phyloP scores from a whole-genome alignment of 345 rosid species.

The Adansonia digitata region DNA sequence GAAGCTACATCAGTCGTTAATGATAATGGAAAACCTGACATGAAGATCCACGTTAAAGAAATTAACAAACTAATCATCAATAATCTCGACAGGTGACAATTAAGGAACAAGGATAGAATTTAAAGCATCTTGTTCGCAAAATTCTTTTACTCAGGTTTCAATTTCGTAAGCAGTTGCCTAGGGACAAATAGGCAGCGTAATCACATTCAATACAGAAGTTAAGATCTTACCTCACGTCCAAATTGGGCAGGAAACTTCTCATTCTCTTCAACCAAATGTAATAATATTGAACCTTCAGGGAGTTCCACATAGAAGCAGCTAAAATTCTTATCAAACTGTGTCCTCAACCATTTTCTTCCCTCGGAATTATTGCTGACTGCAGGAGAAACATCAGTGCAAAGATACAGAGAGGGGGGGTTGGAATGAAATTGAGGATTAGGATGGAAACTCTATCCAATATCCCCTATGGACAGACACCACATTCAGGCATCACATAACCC shows the following conservation, averaged over 20 bases:
- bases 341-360: slow-evolving; percentile 64
- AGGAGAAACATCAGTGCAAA: slow-evolving; percentile 18
- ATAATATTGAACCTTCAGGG: slow-evolving; percentile 60
- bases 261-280: slow-evolving; percentile 61
- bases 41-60: neutral
- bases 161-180: neutral
- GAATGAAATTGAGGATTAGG: neutral
- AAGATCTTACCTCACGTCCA: slow-evolving; percentile 73
- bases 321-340: slow-evolving; percentile 43
- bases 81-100: neutral
- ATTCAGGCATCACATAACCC: neutral
- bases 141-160: neutral
- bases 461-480: neutral
- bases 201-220: neutral
- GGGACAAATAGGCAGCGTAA: neutral
- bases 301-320: slow-evolving; percentile 81
- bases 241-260: slow-evolving; percentile 82
- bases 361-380: slow-evolving; percentile 49
- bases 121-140: neutral
- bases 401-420: neutral
- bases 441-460: neutral
- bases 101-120: neutral
- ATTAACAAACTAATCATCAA: neutral
- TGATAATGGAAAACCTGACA: neutral
- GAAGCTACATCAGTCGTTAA: neutral